Evolutionary conservation across 306 rosid species (phyloP).

Genomic region (Prunus salicina): DNA sequence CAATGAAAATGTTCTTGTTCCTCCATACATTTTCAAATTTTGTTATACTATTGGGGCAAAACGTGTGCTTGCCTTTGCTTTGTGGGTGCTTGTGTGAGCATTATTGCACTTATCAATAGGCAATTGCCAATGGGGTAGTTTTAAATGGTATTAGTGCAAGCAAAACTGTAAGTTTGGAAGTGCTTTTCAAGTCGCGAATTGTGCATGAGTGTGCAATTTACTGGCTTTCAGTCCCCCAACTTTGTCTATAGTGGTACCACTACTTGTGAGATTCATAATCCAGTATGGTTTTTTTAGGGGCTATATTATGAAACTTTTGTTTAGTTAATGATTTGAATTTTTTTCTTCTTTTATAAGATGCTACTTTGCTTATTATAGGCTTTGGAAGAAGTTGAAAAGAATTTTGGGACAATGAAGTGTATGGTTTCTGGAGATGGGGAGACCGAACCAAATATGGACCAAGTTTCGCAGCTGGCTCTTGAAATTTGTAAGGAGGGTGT

Average conservation of each 20-base stretch:
- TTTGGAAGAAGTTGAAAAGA: constrained; percentile 91
- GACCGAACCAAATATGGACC: constrained; percentile 76
- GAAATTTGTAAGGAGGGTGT: constrained; percentile 89
- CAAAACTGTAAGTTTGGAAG: not conserved
- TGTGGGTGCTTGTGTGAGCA: not conserved
- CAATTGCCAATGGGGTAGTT: not conserved
- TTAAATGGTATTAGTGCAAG: not conserved
- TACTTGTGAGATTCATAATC: not conserved
- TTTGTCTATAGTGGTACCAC: not conserved
- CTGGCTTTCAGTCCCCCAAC: not conserved
- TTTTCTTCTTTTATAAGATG: not conserved
- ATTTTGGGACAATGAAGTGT: constrained; percentile 70
- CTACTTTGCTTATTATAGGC: constrained; percentile 48
- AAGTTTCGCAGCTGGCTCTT: constrained; percentile 64
- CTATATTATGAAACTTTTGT: not conserved
- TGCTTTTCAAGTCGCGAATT: not conserved
- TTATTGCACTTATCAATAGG: not conserved
- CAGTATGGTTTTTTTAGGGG: not conserved
- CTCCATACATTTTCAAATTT: not conserved
- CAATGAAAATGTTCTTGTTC: not conserved
- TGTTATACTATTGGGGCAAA: not conserved
- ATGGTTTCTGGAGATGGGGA: constrained; percentile 90
- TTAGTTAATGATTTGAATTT: not conserved
- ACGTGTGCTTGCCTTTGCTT: not conserved
- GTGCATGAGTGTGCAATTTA: not conserved